Percentiles rank a stretch among this genome's conserved stretches.
Evolutionary conservation across 192 early-diverging fungal genomes (phyloP).

Genomic region (Backusella luteola): DNA sequence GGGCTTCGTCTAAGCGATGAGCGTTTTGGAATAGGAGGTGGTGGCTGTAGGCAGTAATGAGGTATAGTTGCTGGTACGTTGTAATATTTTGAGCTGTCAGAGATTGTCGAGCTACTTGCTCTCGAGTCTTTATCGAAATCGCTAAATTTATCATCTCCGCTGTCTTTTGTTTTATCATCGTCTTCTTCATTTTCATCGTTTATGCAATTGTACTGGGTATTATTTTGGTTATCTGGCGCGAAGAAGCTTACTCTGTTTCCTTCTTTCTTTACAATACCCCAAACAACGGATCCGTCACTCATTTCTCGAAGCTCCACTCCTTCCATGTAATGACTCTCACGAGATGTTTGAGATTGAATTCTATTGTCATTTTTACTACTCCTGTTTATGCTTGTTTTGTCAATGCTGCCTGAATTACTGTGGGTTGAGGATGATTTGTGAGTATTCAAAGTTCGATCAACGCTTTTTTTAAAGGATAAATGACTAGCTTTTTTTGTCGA

Average conservation of each 20-base stretch:
- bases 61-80: conserved; percentile 1
- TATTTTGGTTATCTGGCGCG: not conserved
- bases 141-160: not conserved
- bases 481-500: not conserved
- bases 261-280: conserved; percentile 31
- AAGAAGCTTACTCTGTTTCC: conserved; percentile 27
- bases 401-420: not conserved
- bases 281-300: conserved; percentile 35
- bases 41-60: not conserved
- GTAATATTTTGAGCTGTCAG: not conserved
- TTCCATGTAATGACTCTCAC: conserved; percentile 15
- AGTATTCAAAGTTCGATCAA: not conserved
- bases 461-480: not conserved
- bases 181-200: conserved; percentile 19
- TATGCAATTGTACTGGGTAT: conserved; percentile 14
- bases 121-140: not conserved
- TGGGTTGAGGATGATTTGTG: not conserved
- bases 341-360: not conserved
- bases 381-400: not conserved
- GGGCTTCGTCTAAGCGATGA: conserved; percentile 15
- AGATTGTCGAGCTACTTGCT: not conserved
- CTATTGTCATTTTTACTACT: not conserved
- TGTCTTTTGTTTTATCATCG: not conserved
- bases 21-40: conserved; percentile 28
- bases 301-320: conserved; percentile 38